A percentile compares a stretch with the other conserved stretches of the same genome.
phyloP scores from a whole-genome alignment of 306 rosid species.

The Malus fusca region DNA sequence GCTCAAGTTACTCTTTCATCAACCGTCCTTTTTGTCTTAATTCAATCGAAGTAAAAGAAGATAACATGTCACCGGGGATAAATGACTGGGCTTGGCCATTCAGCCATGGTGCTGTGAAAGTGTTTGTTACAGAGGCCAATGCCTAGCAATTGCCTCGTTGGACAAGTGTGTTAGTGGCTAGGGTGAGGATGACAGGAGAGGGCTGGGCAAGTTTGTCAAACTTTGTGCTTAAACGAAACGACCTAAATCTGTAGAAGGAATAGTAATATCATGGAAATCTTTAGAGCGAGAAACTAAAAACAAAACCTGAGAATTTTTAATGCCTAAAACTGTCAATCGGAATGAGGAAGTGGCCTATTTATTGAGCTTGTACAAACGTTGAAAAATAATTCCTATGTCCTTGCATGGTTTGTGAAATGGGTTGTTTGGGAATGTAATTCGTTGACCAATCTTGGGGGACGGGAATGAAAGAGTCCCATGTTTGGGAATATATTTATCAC shows the following conservation, averaged over 20 bases:
- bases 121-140: too few relatives aligned
- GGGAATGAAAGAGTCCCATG: background rate
- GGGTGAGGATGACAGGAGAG: too few relatives aligned
- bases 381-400: too few relatives aligned
- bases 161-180: too few relatives aligned
- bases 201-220: too few relatives aligned
- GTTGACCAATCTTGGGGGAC: background rate
- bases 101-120: too few relatives aligned
- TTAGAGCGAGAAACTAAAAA: background rate
- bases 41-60: background rate
- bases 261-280: background rate
- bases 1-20: background rate
- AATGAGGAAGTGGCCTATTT: background rate
- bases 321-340: background rate
- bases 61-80: background rate
- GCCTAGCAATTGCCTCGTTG: too few relatives aligned
- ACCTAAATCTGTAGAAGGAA: background rate
- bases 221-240: too few relatives aligned
- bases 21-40: background rate
- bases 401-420: background rate
- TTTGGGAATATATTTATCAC: background rate
- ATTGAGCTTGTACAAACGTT: background rate
- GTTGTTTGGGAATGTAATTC: background rate
- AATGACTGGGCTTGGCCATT: too few relatives aligned
- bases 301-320: background rate